Percentiles rank a stretch among this genome's conserved stretches.
These are phyloP conservation scores for Lipomyces sp. DNA, from an alignment of 805 yeast genomes.

Conservation along the genomic window DNA sequence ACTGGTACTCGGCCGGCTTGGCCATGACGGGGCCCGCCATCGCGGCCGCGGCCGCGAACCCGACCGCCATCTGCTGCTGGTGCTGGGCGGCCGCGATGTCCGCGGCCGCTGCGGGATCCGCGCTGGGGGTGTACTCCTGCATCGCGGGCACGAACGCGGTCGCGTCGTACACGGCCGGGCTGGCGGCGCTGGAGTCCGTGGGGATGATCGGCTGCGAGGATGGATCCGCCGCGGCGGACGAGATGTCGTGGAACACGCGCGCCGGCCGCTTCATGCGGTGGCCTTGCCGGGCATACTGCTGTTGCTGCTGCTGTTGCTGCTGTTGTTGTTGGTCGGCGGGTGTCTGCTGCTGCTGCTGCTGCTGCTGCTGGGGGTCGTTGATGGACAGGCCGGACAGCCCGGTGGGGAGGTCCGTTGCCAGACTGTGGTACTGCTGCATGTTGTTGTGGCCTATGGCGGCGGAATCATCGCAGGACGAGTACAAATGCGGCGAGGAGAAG, in stretches of 20 bases:
- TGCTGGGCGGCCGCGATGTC: no score
- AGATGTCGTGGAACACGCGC: conserved; percentile 9
- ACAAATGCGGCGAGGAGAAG: no score
- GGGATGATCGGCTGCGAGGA: background rate
- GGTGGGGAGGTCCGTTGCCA: no score
- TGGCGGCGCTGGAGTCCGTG: background rate
- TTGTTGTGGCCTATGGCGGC: no score
- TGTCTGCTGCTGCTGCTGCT: no score
- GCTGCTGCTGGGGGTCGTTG: background rate
- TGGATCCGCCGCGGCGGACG: background rate
- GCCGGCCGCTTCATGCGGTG: conserved; percentile 15
- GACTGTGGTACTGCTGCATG: no score
- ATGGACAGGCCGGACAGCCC: no score
- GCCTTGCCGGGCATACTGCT: conserved; percentile 6
- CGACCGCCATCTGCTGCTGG: no score
- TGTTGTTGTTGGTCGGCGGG: conserved; percentile 2
- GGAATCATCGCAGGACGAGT: no score
- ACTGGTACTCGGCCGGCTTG: conserved; percentile 7
- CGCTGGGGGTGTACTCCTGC: background rate
- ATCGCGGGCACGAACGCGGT: conserved; percentile 8
- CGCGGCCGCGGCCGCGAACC: conserved; percentile 10
- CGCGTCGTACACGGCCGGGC: background rate
- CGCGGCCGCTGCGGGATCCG: no score
- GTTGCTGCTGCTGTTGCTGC: conserved; percentile 16
- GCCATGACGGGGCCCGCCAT: conserved; percentile 5